Conservation (phyloP, 2,329 filamentous ascomycete genomes). For the Fusarium odoratissimum region DNA sequence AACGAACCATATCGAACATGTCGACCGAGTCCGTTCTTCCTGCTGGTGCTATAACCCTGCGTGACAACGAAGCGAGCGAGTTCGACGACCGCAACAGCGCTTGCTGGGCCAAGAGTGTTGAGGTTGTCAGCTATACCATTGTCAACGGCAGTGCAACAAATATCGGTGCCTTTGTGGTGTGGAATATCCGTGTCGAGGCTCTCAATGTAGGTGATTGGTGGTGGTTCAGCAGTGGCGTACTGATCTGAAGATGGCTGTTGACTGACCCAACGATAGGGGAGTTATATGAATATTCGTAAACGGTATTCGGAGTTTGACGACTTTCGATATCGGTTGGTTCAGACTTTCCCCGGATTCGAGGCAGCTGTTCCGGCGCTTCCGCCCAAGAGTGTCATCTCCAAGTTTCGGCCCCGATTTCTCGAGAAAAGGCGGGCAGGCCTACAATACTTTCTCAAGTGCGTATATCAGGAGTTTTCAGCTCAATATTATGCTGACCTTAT, state of each 20-base stretch:
- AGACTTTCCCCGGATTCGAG: conserved; percentile 85
- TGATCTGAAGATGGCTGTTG: neutral
- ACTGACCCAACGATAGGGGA: conserved; percentile 58
- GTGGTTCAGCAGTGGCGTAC: conserved; percentile 8
- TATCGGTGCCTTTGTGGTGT: conserved; percentile 93
- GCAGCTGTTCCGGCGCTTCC: conserved; percentile 90
- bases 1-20: conserved; percentile 55
- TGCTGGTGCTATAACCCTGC: conserved; percentile 67
- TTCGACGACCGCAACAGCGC: conserved; percentile 64
- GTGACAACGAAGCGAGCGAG: conserved; percentile 69
- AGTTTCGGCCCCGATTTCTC: conserved; percentile 85
- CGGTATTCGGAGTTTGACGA: conserved; percentile 95
- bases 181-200: conserved; percentile 90
- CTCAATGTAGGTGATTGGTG: conserved; percentile 69
- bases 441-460: conserved; percentile 93
- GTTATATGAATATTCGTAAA: conserved; percentile 71
- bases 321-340: conserved; percentile 77
- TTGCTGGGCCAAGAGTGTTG: conserved; percentile 74
- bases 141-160: conserved; percentile 68
- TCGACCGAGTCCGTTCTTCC: conserved; percentile 63
- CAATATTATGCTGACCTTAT: conserved; percentile 23
- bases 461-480: neutral
- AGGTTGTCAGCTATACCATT: conserved; percentile 66
- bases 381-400: conserved; percentile 90
- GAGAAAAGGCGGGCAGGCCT: conserved; percentile 85